Percentiles rank a stretch among this genome's conserved stretches.
These are phyloP conservation scores for Penicillium italicum DNA, from an alignment of 2,329 filamentous ascomycete species.

Conservation along the genomic window DNA sequence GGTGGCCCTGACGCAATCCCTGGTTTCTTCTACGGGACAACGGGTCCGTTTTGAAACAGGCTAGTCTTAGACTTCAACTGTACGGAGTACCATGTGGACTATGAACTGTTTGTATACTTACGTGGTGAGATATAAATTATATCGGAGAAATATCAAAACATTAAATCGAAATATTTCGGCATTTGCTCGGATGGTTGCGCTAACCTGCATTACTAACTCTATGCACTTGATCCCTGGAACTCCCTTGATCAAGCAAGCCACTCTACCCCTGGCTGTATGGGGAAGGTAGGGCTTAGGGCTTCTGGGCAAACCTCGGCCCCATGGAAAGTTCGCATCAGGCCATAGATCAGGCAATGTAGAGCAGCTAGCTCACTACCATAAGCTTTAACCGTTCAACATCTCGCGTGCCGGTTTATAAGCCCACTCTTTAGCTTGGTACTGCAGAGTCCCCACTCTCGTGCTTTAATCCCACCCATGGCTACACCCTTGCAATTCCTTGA, in stretches of 20 bases:
- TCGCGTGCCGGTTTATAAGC: slow-evolving; percentile 35
- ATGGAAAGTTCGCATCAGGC: slow-evolving; percentile 4
- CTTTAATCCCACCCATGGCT: slow-evolving; percentile 42
- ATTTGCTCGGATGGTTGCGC: neutral
- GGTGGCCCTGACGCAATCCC: slow-evolving; percentile 6
- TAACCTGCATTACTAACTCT: neutral
- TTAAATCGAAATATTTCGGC: neutral
- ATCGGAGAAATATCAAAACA: neutral
- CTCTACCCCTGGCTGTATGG: neutral
- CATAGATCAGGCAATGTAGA: neutral
- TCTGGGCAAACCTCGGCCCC: slow-evolving; percentile 2
- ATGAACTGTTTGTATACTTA: neutral
- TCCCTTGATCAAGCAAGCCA: neutral
- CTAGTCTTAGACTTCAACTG: neutral
- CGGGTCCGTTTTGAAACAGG: slow-evolving; percentile 1
- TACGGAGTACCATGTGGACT: too few species aligned
- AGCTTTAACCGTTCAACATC: slow-evolving; percentile 23
- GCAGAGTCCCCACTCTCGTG: slow-evolving; percentile 24
- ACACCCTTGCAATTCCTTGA: slow-evolving; percentile 24
- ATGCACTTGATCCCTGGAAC: neutral
- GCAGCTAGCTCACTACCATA: neutral
- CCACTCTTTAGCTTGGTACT: slow-evolving; percentile 32
- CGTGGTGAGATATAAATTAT: neutral
- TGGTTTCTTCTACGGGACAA: neutral
- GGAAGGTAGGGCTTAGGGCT: slow-evolving; percentile 29